These are phyloP conservation scores for Lasiodiplodia gonubiensis DNA, from an alignment of 2,329 filamentous ascomycete species.

Conservation along the genomic window DNA sequence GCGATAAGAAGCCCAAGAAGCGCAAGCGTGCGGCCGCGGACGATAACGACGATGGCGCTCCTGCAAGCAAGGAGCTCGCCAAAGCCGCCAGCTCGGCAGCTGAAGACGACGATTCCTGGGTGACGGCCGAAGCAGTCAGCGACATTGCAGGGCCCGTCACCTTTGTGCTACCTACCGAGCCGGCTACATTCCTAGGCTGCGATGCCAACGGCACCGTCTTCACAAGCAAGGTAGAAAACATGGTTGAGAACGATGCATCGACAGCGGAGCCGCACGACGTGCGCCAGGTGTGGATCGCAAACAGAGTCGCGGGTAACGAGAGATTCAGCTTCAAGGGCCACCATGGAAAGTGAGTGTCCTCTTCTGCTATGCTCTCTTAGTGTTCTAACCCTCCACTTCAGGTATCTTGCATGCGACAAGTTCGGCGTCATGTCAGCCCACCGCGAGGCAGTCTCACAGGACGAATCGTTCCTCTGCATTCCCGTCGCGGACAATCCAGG, in stretches of 20 bases:
- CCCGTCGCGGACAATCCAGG: constrained; percentile 67
- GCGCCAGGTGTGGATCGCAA: constrained; percentile 93
- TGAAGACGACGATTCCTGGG: constrained; percentile 36
- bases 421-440: constrained; percentile 78
- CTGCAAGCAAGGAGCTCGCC: constrained; percentile 43
- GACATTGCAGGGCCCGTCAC: constrained; percentile 85
- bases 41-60: constrained; percentile 48
- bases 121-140: constrained; percentile 70
- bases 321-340: constrained; percentile 86
- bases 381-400: constrained; percentile 43
- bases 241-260: constrained; percentile 79
- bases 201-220: constrained; percentile 90
- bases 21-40: constrained; percentile 73
- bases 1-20: constrained; percentile 95
- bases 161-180: constrained; percentile 78
- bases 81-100: constrained; percentile 12
- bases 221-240: constrained; percentile 80
- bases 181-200: constrained; percentile 77
- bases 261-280: constrained; percentile 96
- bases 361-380: not conserved
- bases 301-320: constrained; percentile 80
- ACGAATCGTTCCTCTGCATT: constrained; percentile 80
- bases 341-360: constrained; percentile 70
- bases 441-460: constrained; percentile 79
- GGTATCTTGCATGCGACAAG: constrained; percentile 85